These are phyloP conservation scores for Phytophthora litchii DNA, from an alignment of 352 stramenopile species.

Conservation along the genomic window DNA sequence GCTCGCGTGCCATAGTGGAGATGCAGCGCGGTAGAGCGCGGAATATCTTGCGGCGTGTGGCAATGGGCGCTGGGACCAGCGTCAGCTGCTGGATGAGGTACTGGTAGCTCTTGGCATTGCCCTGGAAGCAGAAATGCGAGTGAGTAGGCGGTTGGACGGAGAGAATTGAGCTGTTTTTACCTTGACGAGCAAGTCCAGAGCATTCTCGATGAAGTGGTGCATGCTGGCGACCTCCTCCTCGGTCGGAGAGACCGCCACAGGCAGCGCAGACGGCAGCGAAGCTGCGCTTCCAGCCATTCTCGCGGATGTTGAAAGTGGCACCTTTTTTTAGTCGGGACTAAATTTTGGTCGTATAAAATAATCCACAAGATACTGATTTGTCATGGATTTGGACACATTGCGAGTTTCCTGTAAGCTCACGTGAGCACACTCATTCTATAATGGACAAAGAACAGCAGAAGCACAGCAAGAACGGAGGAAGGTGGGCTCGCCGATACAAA, in stretches of 20 bases:
- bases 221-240: slow-evolving; percentile 75
- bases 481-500: too few species aligned
- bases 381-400: too few species aligned
- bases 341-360: too few species aligned
- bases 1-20: slow-evolving; percentile 72
- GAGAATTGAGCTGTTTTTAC: slow-evolving; percentile 3
- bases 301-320: background rate
- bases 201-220: slow-evolving; percentile 87
- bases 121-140: slow-evolving; percentile 32
- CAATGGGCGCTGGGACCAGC: slow-evolving; percentile 39
- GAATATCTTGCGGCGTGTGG: slow-evolving; percentile 74
- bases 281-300: slow-evolving; percentile 43
- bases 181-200: slow-evolving; percentile 82
- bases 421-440: too few species aligned
- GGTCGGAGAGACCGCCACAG: slow-evolving; percentile 18
- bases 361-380: too few species aligned
- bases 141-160: too few species aligned
- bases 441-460: too few species aligned
- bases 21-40: slow-evolving; percentile 77
- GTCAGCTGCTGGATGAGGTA: slow-evolving; percentile 75
- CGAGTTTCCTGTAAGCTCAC: too few species aligned
- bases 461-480: too few species aligned
- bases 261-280: slow-evolving; percentile 13
- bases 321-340: too few species aligned
- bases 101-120: slow-evolving; percentile 83